Percentiles rank a stretch among this genome's conserved stretches.
phyloP scores from a whole-genome alignment of 2,329 filamentous ascomycete species.

The Apiospora hydei region DNA sequence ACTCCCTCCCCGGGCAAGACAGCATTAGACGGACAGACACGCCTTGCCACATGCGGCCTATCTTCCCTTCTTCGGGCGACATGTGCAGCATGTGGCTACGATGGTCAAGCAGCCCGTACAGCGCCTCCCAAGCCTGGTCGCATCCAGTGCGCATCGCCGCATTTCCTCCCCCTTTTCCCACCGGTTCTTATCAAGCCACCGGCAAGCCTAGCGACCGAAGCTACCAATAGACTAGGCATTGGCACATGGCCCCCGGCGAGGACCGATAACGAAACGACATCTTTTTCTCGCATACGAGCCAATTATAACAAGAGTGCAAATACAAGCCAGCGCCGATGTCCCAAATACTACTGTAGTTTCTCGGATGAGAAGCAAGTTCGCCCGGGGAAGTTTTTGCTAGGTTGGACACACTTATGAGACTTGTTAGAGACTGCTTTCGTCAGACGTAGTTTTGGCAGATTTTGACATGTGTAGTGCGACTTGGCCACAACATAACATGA shows the following conservation, averaged over 20 bases:
- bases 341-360: neutral
- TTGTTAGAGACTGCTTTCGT: conserved; percentile 9
- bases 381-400: neutral
- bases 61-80: neutral
- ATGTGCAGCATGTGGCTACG: neutral
- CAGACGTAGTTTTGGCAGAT: conserved; percentile 14
- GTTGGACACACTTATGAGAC: neutral
- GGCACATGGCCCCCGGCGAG: neutral
- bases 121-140: neutral
- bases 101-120: neutral
- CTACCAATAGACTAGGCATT: neutral
- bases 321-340: neutral
- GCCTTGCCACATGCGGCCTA: neutral
- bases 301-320: neutral
- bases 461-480: conserved; percentile 15
- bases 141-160: neutral
- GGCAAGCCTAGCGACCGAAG: conserved; percentile 5
- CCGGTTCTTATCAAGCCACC: conserved; percentile 6
- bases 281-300: neutral
- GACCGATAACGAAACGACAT: neutral
- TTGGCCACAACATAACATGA: neutral
- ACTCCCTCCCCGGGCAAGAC: neutral
- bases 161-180: neutral
- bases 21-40: neutral
- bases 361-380: neutral